Conservation (phyloP, 2,329 filamentous ascomycete species). For the Rhynchosporium agropyri region DNA sequence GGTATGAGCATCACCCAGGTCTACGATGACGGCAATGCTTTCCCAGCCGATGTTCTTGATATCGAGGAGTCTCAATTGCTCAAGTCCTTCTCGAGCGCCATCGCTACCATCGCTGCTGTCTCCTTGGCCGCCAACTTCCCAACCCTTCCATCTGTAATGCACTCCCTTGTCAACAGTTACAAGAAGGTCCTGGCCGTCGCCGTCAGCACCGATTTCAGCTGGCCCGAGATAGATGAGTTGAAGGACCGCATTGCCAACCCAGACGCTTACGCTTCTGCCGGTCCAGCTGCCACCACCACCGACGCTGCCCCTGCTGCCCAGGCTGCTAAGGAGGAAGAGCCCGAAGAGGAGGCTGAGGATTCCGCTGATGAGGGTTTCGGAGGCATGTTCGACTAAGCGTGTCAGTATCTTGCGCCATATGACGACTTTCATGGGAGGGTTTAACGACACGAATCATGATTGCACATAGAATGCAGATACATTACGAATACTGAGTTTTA, state of each 20-base stretch:
- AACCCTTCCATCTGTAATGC: conserved; percentile 92
- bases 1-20: conserved; percentile 96
- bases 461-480: conserved; percentile 35
- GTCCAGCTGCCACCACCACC: conserved; percentile 67
- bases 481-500: conserved; percentile 14
- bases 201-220: conserved; percentile 86
- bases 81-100: conserved; percentile 75
- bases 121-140: conserved; percentile 95
- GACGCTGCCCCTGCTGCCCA: conserved; percentile 54
- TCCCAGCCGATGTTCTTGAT: conserved; percentile 83
- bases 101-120: conserved; percentile 84
- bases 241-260: conserved; percentile 99
- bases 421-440: conserved; percentile 25
- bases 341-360: conserved; percentile 68
- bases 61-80: conserved; percentile 95
- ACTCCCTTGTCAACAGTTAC: conserved; percentile 96
- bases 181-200: conserved; percentile 95
- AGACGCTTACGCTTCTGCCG: conserved; percentile 87
- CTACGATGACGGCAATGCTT: conserved; percentile 96
- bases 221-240: conserved; percentile 94
- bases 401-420: conserved; percentile 34
- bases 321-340: conserved; percentile 61
- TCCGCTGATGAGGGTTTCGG: conserved; percentile 69
- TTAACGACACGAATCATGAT: conserved; percentile 32
- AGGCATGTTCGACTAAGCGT: conserved; percentile 71